These are phyloP conservation scores for Vigna mungo DNA, from an alignment of 306 rosid genomes.

Conservation along the genomic window DNA sequence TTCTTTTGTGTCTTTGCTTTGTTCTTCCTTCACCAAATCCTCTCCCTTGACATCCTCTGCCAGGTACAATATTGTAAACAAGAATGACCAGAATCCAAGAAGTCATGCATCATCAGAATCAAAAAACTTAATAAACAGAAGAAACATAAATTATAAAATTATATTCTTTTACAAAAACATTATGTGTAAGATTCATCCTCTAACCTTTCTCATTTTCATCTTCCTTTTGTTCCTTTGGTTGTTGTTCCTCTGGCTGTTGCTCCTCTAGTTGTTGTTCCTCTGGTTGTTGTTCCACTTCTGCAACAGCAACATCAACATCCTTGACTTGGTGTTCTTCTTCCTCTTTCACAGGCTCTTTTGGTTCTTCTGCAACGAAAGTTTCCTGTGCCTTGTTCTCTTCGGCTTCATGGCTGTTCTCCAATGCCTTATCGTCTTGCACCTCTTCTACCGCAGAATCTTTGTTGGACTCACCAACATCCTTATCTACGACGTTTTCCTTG, in stretches of 20 bases:
- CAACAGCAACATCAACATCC: conserved; percentile 8
- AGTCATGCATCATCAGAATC: background rate
- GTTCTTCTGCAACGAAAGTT: background rate
- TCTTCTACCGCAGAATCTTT: background rate
- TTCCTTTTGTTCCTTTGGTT: conserved; percentile 23
- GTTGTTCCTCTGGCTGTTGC: background rate
- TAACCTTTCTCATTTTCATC: conserved; percentile 44
- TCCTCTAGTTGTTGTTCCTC: background rate
- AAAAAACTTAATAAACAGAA: no score
- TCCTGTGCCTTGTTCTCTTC: background rate
- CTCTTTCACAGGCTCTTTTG: conserved; percentile 1
- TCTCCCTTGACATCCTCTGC: conserved; percentile 47
- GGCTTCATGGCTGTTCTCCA: conserved; percentile 19
- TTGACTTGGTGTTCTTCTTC: background rate
- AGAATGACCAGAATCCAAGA: background rate
- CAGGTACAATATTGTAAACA: background rate
- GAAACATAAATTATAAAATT: no score
- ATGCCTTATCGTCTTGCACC: conserved; percentile 6
- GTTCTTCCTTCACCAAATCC: conserved; percentile 15
- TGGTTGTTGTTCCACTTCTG: background rate
- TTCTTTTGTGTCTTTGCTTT: conserved; percentile 6
- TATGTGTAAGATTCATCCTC: no score
- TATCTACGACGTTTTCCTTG: background rate
- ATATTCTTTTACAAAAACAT: no score
- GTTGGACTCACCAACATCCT: background rate